phyloP scores from a whole-genome alignment of 106 monocot species.

The Amphibolis antarctica region DNA sequence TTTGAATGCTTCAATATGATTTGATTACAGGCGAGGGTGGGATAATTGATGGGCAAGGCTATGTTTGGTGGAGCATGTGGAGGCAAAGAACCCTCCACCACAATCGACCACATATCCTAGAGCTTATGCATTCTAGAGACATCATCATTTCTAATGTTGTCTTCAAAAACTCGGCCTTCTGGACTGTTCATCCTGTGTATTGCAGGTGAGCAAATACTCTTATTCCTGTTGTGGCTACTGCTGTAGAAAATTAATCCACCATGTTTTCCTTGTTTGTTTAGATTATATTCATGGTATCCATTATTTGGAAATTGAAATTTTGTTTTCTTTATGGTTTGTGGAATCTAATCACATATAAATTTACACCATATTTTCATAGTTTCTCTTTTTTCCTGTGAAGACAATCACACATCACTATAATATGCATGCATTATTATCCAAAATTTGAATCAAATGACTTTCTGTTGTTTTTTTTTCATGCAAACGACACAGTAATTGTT shows the following conservation, averaged over 20 bases:
- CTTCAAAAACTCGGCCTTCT: conserved; percentile 76
- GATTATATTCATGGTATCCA: too few species aligned
- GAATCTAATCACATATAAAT: too few species aligned
- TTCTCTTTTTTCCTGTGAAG: neutral
- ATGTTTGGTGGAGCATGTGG: conserved; percentile 99
- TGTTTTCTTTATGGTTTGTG: too few species aligned
- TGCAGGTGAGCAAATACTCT: conserved; percentile 37
- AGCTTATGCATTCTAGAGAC: conserved; percentile 66
- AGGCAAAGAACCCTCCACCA: conserved; percentile 55
- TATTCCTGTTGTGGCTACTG: too few species aligned
- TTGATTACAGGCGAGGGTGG: conserved; percentile 56
- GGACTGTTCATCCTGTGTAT: conserved; percentile 96
- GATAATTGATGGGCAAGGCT: conserved; percentile 86
- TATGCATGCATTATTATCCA: too few species aligned
- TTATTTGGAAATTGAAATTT: too few species aligned
- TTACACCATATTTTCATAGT: neutral
- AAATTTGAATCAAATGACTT: neutral
- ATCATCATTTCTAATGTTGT: conserved; percentile 69
- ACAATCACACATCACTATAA: neutral
- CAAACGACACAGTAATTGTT: neutral
- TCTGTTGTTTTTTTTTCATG: neutral
- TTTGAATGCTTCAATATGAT: too few species aligned
- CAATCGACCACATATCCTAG: conserved; percentile 77
- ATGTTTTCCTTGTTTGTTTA: too few species aligned
- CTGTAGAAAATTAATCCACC: too few species aligned